Base-by-base conservation (phyloP, 192 early-diverging fungal species). In the Linnemannia schmuckeri region DNA sequence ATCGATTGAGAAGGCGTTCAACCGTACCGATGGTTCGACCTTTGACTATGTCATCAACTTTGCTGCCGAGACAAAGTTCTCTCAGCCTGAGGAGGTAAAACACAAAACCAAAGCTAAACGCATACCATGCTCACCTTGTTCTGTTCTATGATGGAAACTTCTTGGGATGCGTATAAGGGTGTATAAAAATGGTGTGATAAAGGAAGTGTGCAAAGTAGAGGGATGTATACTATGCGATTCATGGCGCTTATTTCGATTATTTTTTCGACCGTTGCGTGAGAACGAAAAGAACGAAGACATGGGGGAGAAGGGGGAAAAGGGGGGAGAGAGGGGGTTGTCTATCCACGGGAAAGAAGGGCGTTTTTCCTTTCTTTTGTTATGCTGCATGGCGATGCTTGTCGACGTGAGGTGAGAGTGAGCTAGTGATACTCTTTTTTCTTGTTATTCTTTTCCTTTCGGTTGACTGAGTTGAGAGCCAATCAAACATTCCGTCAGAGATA, bases 21-120 rank as follows among this genome's bases (percentile, higher is more conserved):
- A 90, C 20, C 89, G 91, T 46, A 91, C 93, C 40, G 94, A 96
- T 79, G 94, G 92, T 7, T 83, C 83, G 3, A 81, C 89, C 46
- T 99, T 94, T 89, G 98, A 99, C 90, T 97, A 95, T 83, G 98
- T 99, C 18, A 93, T 99, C 90, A 97, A 99, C 89, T 92, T 96
- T 82, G 98, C 97, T n/a, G 94, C 94, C 27, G 98, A 99, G 87
- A 96, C 94, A 72, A 98, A 98, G 82, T 99, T 97, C 90, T 96
- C 96, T 0, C 97, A 97, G 83, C 88, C 94, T 0, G 91, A 95
- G 22, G 94, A 94, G 76, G 97, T 96, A 82, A 90, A 82, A 42
- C 35, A 6, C 12, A 42, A 35, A 41, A 42, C 44, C 9, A 46
- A 44, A 44, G 6, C 42, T 13, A 52, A 37, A 37, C 37, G 37